Evolutionary conservation across 176 grass and related monocot genomes (phyloP), one percentile per base, ranked within the genome.

Genomic region (Chloris gayana): DNA sequence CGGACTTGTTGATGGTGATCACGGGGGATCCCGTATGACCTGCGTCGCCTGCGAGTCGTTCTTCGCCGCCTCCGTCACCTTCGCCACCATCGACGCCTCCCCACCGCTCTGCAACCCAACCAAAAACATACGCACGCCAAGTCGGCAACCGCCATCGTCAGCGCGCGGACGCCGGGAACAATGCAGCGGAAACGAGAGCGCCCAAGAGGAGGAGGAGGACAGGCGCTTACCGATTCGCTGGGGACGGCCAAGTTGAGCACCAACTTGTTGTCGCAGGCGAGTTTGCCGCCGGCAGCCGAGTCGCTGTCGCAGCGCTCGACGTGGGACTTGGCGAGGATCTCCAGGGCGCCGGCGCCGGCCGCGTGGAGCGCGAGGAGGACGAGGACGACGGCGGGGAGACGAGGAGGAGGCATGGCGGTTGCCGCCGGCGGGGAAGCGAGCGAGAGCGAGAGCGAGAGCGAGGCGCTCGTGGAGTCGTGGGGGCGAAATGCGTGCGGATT

Each of bases 321-420:
- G 24, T 65, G 67, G 78, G 90, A 99, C 64, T 95, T 99, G 64
- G 90, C 82, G 41, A 98, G 90, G 73, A 98, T 65, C 75, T 98
- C 92, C 61, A 83, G 41, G 41, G 10, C 34, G 30, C 71, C 74
- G 14, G 38, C 25, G 27, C 13, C 58, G 18, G 37, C 19, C 4
- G 38, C n/a, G 73, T 56, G 7, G 88, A 84, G 17, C 17, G 42
- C 31, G 50, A 82, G 9, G 60, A 92, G 44, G 29, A 68, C 10
- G 71, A 72, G 21, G 66, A 84, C 56, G 41, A 46, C 7, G 10
- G 9, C 53, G 32, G 41, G 2, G 57, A 17, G 24, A 10, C 4
- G 39, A n/a, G 29, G 49, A 24, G 68, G 69, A 59, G 18, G 2
- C 70, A 80, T 49, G 17, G 64, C 4, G 69, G 47, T 71, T 72